Percentiles rank a stretch among this genome's conserved stretches.
phyloP scores from a whole-genome alignment of 2,329 filamentous ascomycete species.

The Penicillium hesseltinei region DNA sequence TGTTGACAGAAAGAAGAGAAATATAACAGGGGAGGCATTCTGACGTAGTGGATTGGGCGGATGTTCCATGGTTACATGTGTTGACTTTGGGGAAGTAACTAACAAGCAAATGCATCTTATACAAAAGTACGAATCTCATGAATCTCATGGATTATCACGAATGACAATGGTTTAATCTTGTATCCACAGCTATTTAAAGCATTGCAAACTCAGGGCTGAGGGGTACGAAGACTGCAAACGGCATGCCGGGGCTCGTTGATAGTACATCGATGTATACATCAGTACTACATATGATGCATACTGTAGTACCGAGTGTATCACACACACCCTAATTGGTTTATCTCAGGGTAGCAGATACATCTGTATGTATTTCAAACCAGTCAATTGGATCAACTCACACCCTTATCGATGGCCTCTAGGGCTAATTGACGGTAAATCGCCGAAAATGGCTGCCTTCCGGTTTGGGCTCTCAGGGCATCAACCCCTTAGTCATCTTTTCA shows the following conservation, averaged over 20 bases:
- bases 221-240: not conserved
- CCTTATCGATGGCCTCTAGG: not conserved
- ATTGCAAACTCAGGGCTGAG: not conserved
- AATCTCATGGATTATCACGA: not conserved
- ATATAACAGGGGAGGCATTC: not conserved
- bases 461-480: not conserved
- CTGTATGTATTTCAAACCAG: no score
- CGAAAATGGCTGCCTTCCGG: not conserved
- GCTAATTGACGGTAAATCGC: not conserved
- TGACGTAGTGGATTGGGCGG: slow-evolving; percentile 6
- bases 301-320: not conserved
- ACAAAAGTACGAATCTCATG: not conserved
- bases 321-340: no score
- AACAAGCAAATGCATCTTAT: not conserved
- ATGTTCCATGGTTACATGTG: slow-evolving; percentile 3
- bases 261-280: not conserved
- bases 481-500: no score
- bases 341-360: not conserved
- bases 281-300: not conserved
- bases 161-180: not conserved
- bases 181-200: not conserved
- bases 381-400: not conserved
- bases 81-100: not conserved
- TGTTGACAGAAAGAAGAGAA: not conserved
- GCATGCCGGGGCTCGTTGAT: not conserved